Conservation (phyloP, 345 rosid genomes). For the Citrus trifoliata region DNA sequence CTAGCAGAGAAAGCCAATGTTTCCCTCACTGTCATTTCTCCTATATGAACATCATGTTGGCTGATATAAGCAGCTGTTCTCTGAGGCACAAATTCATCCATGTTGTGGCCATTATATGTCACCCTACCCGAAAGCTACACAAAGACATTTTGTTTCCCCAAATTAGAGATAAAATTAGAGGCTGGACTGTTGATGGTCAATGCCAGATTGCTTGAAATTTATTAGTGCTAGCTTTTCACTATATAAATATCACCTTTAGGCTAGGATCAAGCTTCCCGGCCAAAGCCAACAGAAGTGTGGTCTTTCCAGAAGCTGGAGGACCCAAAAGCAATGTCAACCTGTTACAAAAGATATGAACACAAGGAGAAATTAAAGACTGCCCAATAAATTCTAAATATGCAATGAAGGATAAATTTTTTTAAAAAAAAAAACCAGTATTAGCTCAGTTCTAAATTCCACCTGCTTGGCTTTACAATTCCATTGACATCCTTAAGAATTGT, state of each 20-base stretch:
- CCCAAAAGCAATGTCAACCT: conserved; percentile 80
- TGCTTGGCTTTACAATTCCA: conserved; percentile 68
- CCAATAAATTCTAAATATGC: neutral
- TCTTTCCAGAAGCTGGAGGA: conserved; percentile 82
- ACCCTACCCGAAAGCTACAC: conserved; percentile 36
- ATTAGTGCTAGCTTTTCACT: neutral
- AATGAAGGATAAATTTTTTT: neutral
- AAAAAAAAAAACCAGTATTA: neutral
- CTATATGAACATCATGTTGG: conserved; percentile 74
- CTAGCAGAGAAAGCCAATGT: conserved; percentile 80
- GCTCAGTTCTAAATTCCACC: conserved; percentile 29
- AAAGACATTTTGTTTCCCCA: neutral
- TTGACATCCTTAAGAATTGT: conserved; percentile 60
- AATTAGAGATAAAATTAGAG: conserved; percentile 16
- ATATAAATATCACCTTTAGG: conserved; percentile 41
- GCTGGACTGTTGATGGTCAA: neutral
- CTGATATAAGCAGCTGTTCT: conserved; percentile 57
- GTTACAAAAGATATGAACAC: neutral
- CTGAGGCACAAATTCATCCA: conserved; percentile 47
- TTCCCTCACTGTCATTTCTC: conserved; percentile 81
- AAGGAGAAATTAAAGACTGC: neutral
- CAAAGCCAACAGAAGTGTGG: conserved; percentile 68
- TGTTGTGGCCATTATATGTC: conserved; percentile 43
- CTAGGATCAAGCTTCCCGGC: conserved; percentile 66
- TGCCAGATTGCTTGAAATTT: conserved; percentile 9